phyloP scores from a whole-genome alignment of 805 yeast species.

The Ogataea parapolymorpha region DNA sequence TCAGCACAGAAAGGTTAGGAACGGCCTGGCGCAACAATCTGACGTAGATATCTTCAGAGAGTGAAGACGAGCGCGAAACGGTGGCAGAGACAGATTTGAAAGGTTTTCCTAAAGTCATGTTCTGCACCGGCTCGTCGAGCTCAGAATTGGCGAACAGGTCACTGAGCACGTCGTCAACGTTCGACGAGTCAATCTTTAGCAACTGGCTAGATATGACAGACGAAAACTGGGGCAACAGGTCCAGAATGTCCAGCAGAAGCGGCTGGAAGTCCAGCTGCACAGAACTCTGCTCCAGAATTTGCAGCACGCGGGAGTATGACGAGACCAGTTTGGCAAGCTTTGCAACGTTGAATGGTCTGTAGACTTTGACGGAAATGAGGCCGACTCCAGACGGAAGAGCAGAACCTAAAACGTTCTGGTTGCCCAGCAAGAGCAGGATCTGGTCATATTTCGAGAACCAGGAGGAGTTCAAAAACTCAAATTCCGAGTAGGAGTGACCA shows the following conservation, averaged over 20 bases:
- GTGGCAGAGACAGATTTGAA: constrained; percentile 25
- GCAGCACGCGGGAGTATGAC: constrained; percentile 45
- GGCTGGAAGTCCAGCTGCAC: constrained; percentile 33
- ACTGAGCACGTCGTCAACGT: constrained; percentile 42
- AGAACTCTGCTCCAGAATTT: constrained; percentile 65
- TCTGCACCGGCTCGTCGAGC: constrained; percentile 56
- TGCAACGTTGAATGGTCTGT: constrained; percentile 69
- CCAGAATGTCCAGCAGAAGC: constrained; percentile 71
- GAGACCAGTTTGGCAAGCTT: constrained; percentile 52
- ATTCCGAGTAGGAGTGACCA: constrained; percentile 35
- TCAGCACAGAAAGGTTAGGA: constrained; percentile 47
- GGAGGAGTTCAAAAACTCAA: constrained; percentile 33
- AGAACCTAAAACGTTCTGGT: constrained; percentile 30
- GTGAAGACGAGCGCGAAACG: constrained; percentile 5
- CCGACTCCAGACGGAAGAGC: constrained; percentile 33
- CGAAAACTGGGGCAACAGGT: constrained; percentile 46
- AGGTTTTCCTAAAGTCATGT: constrained; percentile 54
- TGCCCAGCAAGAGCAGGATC: constrained; percentile 64
- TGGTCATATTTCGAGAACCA: constrained; percentile 28
- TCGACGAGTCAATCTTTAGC: constrained; percentile 38
- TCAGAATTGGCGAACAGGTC: constrained; percentile 51
- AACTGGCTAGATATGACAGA: constrained; percentile 57
- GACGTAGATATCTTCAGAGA: constrained; percentile 56
- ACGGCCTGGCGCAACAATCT: constrained; percentile 66
- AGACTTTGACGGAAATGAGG: constrained; percentile 56